phyloP scores from a whole-genome alignment of 352 stramenopile species.

The Globisporangium yorkense region DNA sequence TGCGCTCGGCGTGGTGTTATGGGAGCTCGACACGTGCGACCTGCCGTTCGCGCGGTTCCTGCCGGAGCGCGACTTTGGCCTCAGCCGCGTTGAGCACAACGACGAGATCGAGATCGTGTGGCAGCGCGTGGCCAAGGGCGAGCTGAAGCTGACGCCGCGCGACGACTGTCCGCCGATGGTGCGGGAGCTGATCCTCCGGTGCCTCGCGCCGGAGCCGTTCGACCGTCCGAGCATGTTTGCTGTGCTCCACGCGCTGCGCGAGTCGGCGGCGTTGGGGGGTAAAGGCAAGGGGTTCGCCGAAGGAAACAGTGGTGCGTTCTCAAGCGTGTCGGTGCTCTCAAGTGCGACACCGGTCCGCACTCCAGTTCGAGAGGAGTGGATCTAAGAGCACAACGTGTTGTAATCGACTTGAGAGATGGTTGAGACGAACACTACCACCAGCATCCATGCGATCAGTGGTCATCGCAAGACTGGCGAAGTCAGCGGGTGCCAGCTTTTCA shows the following conservation, averaged over 20 bases:
- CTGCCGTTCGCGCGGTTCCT: conserved; percentile 6
- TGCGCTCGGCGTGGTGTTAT: conserved; percentile 23
- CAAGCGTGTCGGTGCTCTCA: no score
- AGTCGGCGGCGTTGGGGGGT: background rate
- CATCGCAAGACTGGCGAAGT: no score
- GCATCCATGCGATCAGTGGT: no score
- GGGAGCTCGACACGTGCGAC: conserved; percentile 17
- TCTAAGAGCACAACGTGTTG: no score
- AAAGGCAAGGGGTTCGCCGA: background rate
- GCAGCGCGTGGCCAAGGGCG: conserved; percentile 10
- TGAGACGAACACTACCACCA: no score
- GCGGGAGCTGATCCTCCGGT: conserved; percentile 7
- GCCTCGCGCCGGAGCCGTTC: conserved; percentile 12
- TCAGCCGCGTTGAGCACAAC: conserved; percentile 10
- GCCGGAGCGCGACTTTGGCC: conserved; percentile 9
- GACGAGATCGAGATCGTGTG: conserved; percentile 7
- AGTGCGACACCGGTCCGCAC: no score
- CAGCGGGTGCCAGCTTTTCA: no score
- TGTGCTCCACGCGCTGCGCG: conserved; percentile 7
- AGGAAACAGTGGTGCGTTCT: background rate
- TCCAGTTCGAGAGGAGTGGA: no score
- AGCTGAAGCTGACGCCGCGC: conserved; percentile 1
- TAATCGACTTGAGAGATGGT: no score
- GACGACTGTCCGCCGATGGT: conserved; percentile 5
- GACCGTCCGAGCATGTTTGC: conserved; percentile 9